These are phyloP conservation scores for Cetradonia linearis DNA, from an alignment of 495 filamentous ascomycete species.

Conservation along the genomic window DNA sequence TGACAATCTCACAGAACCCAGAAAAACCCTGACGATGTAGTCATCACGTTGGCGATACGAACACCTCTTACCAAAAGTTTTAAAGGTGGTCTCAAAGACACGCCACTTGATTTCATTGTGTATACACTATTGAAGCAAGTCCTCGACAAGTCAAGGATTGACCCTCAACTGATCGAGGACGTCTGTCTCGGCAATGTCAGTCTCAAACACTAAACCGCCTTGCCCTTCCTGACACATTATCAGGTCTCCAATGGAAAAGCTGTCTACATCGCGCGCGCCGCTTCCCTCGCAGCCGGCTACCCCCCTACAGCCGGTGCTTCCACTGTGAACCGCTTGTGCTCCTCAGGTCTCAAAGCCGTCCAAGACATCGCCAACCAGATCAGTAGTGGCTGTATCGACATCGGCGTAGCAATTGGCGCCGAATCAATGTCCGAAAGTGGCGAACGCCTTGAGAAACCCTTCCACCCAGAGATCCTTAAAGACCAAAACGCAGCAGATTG, in stretches of 20 bases:
- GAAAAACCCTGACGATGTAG: conserved; percentile 92
- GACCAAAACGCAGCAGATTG: conserved; percentile 75
- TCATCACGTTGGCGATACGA: conserved; percentile 75
- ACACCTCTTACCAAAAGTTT: conserved; percentile 67
- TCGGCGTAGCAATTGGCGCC: conserved; percentile 78
- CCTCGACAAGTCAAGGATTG: conserved; percentile 59
- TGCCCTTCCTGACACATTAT: conserved; percentile 19
- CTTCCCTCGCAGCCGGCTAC: conserved; percentile 83
- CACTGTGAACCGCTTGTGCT: conserved; percentile 91
- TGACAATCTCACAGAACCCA: conserved; percentile 52
- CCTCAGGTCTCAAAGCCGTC: conserved; percentile 85
- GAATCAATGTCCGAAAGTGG: conserved; percentile 74
- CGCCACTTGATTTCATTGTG: conserved; percentile 74
- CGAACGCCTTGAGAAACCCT: conserved; percentile 56
- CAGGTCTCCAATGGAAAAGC: conserved; percentile 80
- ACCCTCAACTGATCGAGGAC: conserved; percentile 80
- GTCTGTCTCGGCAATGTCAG: conserved; percentile 85
- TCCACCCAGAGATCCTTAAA: conserved; percentile 65
- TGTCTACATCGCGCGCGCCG: conserved; percentile 81
- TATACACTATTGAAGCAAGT: conserved; percentile 72
- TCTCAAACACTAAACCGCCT: background rate
- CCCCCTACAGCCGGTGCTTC: conserved; percentile 77
- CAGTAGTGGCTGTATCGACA: conserved; percentile 63
- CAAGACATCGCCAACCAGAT: conserved; percentile 94
- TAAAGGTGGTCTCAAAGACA: conserved; percentile 93